Evolutionary conservation across 257 asterid genomes (phyloP), one percentile per base, ranked within the genome.

Genomic region (Datura wrightii): DNA sequence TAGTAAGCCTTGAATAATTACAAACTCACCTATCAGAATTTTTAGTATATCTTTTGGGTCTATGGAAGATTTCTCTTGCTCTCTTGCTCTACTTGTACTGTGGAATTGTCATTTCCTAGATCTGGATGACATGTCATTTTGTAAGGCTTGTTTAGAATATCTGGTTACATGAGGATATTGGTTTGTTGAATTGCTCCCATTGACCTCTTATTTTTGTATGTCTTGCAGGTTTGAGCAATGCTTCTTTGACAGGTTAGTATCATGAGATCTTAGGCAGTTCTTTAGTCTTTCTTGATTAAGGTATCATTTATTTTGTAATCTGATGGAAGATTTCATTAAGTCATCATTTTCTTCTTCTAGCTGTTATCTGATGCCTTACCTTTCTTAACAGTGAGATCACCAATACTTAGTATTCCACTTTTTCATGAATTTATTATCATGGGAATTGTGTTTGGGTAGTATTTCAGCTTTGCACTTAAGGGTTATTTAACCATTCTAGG

Each of bases 211-310:
- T 8, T 84, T 39, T 76, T 83, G 24, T 85, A 56, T 84, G 80
- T 87, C 83, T 87, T 92, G 94, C 97, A 95, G 98, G 95, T 85
- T 87, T 95, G 87, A 90, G 87, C 78, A 95, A 93, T 85, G 85
- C 89, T 62, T 91, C 98, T 82, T 92, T 95, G 85, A 63, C 94
- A 86, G 98, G 98, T 95, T 55, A 74, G 86, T 79, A 60, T 78
- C 60, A 13, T 13, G 81, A 74, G 60, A 13, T 50, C 34, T 41
- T 69, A 13, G 41, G 15, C 82, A 50, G 31, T 76, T 31, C 13
- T 8, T 78, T 52, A 53, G 41, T 78, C 31, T 52, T 76, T 19
- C 31, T 34, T 4, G 82, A 52, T 78, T 78, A 31, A 52, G 15
- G 44, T 52, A 13, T 78, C 46, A 31, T 78, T 78, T 52, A 50